Conservation (phyloP, 768 basidiomycete species). For the Gymnopilus dilepis region DNA sequence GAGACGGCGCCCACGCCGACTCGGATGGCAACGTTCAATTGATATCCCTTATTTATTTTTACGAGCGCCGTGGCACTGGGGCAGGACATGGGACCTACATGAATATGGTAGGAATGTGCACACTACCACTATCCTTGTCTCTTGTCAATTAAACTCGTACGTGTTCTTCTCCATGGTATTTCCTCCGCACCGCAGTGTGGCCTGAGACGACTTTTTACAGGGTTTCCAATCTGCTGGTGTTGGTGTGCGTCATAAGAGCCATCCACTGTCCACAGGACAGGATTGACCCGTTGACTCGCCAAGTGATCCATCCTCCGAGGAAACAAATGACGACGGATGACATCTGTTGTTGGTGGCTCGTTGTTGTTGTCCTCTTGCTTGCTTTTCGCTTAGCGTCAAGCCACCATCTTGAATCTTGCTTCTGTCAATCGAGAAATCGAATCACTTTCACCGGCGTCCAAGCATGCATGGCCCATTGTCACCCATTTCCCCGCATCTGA, state of each 20-base stretch:
- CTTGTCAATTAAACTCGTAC: neutral
- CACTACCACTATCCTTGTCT: no score
- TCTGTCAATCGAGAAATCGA: neutral
- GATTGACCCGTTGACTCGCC: neutral
- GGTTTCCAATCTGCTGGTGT: neutral
- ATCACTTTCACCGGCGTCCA: neutral
- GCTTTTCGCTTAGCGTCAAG: neutral
- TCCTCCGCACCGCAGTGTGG: neutral
- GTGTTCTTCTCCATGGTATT: neutral
- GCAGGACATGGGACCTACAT: neutral
- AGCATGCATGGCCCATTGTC: neutral
- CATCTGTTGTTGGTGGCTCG: neutral
- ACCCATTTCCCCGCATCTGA: neutral
- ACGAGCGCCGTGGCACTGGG: neutral
- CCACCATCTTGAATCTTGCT: neutral
- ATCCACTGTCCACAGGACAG: neutral
- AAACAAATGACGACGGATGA: constrained; percentile 3
- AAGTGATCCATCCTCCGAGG: neutral
- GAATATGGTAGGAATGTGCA: constrained; percentile 1
- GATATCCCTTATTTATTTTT: neutral
- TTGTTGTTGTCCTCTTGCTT: neutral
- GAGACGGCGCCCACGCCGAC: neutral
- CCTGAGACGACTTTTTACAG: neutral
- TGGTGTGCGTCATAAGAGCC: neutral
- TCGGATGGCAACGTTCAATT: neutral